phyloP scores from a whole-genome alignment of 2,329 filamentous ascomycete species.

The Calonectria crousiana region DNA sequence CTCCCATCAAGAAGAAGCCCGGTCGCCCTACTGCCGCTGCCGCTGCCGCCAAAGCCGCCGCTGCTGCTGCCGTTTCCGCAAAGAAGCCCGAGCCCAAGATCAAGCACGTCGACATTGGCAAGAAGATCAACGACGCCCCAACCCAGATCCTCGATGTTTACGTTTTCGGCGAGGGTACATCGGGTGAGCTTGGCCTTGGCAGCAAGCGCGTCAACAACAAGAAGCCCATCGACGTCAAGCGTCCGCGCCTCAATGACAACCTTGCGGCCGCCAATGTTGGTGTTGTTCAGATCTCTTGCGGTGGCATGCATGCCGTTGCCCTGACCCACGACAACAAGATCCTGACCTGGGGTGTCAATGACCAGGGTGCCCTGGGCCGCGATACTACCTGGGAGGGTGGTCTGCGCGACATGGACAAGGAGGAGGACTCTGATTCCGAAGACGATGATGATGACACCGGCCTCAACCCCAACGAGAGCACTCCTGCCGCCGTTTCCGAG shows the following conservation, averaged over 20 bases:
- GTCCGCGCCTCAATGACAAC: slow-evolving; percentile 84
- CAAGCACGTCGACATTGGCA: slow-evolving; percentile 65
- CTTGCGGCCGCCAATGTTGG: slow-evolving; percentile 71
- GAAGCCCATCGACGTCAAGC: slow-evolving; percentile 80
- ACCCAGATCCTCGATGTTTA: slow-evolving; percentile 77
- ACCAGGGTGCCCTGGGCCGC: slow-evolving; percentile 83
- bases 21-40: slow-evolving; percentile 19
- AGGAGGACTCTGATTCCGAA: slow-evolving; percentile 64
- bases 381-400: slow-evolving; percentile 78
- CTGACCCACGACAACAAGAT: slow-evolving; percentile 86
- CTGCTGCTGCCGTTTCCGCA: neutral
- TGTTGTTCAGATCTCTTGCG: slow-evolving; percentile 81
- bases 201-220: slow-evolving; percentile 71
- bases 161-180: slow-evolving; percentile 83
- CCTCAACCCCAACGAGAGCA: slow-evolving; percentile 79
- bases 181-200: slow-evolving; percentile 87
- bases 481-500: slow-evolving; percentile 71
- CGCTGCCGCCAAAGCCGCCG: neutral
- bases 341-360: slow-evolving; percentile 89
- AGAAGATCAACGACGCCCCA: slow-evolving; percentile 77
- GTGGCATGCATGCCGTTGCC: slow-evolving; percentile 85
- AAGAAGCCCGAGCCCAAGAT: slow-evolving; percentile 46
- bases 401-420: slow-evolving; percentile 67
- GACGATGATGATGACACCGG: slow-evolving; percentile 73
- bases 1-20: slow-evolving; percentile 24